Percentiles rank a stretch among this genome's conserved stretches.
These are phyloP conservation scores for Trichoderma simmonsii DNA, from an alignment of 2,329 filamentous ascomycete species.

Conservation along the genomic window DNA sequence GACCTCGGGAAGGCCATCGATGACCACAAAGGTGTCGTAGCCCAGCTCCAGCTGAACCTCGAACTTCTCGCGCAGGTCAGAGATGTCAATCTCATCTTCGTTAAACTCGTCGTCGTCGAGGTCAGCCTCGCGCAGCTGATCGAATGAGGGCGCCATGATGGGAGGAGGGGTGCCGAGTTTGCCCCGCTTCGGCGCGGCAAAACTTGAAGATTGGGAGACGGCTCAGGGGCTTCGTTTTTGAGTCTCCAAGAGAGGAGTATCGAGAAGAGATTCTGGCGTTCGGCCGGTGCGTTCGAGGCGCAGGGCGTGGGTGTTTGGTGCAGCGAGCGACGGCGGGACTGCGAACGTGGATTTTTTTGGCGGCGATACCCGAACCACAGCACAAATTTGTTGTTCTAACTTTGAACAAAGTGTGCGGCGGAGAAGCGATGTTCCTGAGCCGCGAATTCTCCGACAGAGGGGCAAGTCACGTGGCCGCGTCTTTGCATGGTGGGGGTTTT, in stretches of 20 bases:
- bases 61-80: slow-evolving; percentile 89
- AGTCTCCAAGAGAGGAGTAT: slow-evolving; percentile 6
- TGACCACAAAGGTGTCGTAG: slow-evolving; percentile 91
- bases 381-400: slow-evolving; percentile 40
- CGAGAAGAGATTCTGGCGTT: background rate
- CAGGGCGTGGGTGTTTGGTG: slow-evolving; percentile 13
- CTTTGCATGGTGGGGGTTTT: slow-evolving; percentile 13
- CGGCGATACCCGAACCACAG: slow-evolving; percentile 21
- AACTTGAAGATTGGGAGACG: slow-evolving; percentile 16
- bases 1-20: slow-evolving; percentile 90
- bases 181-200: slow-evolving; percentile 34
- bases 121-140: slow-evolving; percentile 87
- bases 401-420: slow-evolving; percentile 41
- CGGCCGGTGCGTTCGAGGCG: background rate
- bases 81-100: slow-evolving; percentile 91
- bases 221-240: slow-evolving; percentile 8
- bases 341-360: slow-evolving; percentile 1
- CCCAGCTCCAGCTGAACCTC: slow-evolving; percentile 95
- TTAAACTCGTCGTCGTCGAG: slow-evolving; percentile 82
- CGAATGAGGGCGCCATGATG: slow-evolving; percentile 87
- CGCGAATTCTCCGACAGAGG: slow-evolving; percentile 32
- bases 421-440: slow-evolving; percentile 40
- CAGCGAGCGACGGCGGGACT: slow-evolving; percentile 13
- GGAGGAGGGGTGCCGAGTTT: slow-evolving; percentile 28
- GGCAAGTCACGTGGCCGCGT: slow-evolving; percentile 41